phyloP scores from a whole-genome alignment of 768 basidiomycete species.

The Tricholoma saponaceum region DNA sequence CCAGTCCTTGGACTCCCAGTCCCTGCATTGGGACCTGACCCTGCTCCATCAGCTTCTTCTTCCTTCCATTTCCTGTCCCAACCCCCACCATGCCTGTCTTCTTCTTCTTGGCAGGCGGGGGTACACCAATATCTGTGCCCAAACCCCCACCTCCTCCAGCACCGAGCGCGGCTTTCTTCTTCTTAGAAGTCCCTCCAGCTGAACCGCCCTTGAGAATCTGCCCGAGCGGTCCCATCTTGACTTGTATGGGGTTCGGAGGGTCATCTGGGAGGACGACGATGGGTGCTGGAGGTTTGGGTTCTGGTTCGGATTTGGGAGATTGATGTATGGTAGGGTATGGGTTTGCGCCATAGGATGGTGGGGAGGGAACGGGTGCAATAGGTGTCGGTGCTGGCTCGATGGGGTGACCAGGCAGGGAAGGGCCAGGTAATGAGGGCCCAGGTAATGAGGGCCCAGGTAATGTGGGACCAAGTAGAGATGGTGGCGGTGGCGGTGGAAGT shows the following conservation, averaged over 20 bases:
- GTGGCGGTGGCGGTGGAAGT: constrained; percentile 12
- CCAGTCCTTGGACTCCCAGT: not conserved
- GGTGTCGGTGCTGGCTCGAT: not conserved
- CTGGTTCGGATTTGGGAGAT: constrained; percentile 11
- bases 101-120: constrained; percentile 33
- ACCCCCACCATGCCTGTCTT: constrained; percentile 38
- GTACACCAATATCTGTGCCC: constrained; percentile 18
- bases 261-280: constrained; percentile 60
- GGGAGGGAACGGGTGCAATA: not conserved
- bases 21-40: constrained; percentile 4
- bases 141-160: constrained; percentile 20
- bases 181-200: constrained; percentile 51
- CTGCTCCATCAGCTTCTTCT: constrained; percentile 33
- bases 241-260: constrained; percentile 47
- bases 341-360: not conserved
- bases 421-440: constrained; percentile 12
- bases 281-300: constrained; percentile 15
- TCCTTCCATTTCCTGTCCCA: constrained; percentile 42
- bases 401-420: constrained; percentile 1
- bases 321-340: not conserved
- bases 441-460: constrained; percentile 14
- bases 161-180: constrained; percentile 38
- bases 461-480: constrained; percentile 14
- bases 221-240: constrained; percentile 77
- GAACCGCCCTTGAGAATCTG: constrained; percentile 58